Evolutionary conservation across 2,329 filamentous ascomycete species (phyloP).

Genomic region (Fusarium lyarnte): DNA sequence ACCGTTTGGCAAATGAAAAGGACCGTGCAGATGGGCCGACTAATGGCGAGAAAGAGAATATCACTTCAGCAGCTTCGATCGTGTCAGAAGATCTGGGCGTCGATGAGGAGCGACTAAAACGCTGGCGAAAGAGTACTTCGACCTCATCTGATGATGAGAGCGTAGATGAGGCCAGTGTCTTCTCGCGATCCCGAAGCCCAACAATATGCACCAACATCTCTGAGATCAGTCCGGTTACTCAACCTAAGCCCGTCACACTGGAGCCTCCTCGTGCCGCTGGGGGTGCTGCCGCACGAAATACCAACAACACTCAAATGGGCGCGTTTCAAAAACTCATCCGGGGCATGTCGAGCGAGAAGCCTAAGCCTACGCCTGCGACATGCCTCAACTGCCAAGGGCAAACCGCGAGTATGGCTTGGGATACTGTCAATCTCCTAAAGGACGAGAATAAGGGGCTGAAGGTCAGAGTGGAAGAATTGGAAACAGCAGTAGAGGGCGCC

Average conservation of each 20-base stretch:
- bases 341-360: constrained; percentile 52
- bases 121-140: constrained; percentile 56
- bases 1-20: constrained; percentile 63
- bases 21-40: constrained; percentile 53
- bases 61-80: constrained; percentile 53
- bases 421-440: constrained; percentile 68
- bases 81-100: constrained; percentile 63
- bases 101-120: constrained; percentile 59
- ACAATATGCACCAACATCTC: constrained; percentile 55
- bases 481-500: constrained; percentile 68
- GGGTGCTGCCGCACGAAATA: constrained; percentile 43
- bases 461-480: constrained; percentile 65
- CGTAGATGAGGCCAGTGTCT: constrained; percentile 64
- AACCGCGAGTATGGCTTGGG: constrained; percentile 69
- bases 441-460: constrained; percentile 72
- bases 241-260: constrained; percentile 40
- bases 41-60: constrained; percentile 41
- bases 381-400: constrained; percentile 69
- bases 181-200: constrained; percentile 69
- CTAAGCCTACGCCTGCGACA: constrained; percentile 38
- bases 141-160: constrained; percentile 63
- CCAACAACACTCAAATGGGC: constrained; percentile 45
- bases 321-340: constrained; percentile 56
- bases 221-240: constrained; percentile 42
- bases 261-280: constrained; percentile 32